phyloP scores from a whole-genome alignment of 345 rosid genomes.

The Schrenkiella parvula region DNA sequence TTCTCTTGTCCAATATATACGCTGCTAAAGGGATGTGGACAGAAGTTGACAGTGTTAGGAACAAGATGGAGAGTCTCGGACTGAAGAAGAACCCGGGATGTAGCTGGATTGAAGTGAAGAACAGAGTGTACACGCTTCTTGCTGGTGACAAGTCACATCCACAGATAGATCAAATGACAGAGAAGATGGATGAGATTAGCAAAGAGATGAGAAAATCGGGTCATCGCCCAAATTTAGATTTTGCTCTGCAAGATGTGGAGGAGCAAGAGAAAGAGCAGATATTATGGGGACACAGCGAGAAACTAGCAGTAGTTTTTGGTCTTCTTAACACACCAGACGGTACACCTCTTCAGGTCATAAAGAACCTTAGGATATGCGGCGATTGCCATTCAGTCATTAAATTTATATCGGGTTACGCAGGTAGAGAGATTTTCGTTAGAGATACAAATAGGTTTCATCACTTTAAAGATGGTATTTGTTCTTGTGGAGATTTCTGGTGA shows the following conservation, averaged over 20 bases:
- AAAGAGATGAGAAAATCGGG: slow-evolving; percentile 40
- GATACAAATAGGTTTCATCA: slow-evolving; percentile 62
- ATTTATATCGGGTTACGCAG: slow-evolving; percentile 37
- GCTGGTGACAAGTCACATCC: slow-evolving; percentile 47
- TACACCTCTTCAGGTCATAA: slow-evolving; percentile 53
- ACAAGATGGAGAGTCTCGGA: slow-evolving; percentile 50
- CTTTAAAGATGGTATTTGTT: slow-evolving; percentile 51
- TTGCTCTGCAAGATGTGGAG: slow-evolving; percentile 43
- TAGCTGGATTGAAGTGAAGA: slow-evolving; percentile 63
- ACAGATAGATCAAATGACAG: slow-evolving; percentile 32
- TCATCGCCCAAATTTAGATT: slow-evolving; percentile 30
- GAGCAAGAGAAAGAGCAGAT: slow-evolving; percentile 56
- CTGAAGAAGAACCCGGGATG: slow-evolving; percentile 69
- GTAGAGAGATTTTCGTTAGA: slow-evolving; percentile 41
- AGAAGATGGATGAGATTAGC: slow-evolving; percentile 38
- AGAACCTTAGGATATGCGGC: slow-evolving; percentile 70
- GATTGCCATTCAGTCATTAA: slow-evolving; percentile 47
- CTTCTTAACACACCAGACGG: slow-evolving; percentile 51
- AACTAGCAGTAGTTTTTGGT: slow-evolving; percentile 54
- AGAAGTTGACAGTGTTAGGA: slow-evolving; percentile 46
- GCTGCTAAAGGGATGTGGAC: slow-evolving; percentile 55
- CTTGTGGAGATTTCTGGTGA: slow-evolving; percentile 68
- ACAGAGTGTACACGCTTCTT: slow-evolving; percentile 44
- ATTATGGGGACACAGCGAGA: slow-evolving; percentile 61
- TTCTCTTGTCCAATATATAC: slow-evolving; percentile 61